Base-by-base conservation (phyloP, 2,329 filamentous ascomycete species). In the Penicillium janthinellum region DNA sequence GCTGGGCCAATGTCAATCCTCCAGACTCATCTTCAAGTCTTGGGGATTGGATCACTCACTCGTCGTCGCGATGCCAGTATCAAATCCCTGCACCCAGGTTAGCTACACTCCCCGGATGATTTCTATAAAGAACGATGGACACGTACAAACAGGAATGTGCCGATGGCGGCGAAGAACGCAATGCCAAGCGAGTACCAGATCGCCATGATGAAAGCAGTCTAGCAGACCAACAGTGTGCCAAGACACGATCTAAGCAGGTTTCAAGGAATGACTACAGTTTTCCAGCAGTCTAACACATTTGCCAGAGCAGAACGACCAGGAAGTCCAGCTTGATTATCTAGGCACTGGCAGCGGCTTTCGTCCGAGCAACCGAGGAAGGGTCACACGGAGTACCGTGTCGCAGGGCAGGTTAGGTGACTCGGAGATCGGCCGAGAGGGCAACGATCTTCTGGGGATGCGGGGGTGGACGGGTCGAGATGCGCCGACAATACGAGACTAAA, bases 21-120 rank as follows among this genome's bases (percentile, higher is more conserved):
- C 44, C 8, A 5, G 15, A n/a, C 4, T 48, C 31, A 11, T 15
- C 17, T 14, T 17, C 5, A 12, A 31, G 3, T 14, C 12, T 17
- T 17, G 10, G 28, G 7, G 5, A n/a, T 7, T n/a, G 8, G 4
- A n/a, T 3, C 28, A 73, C 77, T 73, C 60, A 82, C 79, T 86
- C 15, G 84, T 86, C 12, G 84, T 87, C 4, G 83, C 84, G 57
- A 86, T 86, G 31, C 84, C 84, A 0, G 84, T 86, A 68, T 86
- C 84, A 60, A 86, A 86, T 2, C 84, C 84, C 82, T 84, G 64
- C 49, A 31, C 62, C 39, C 37, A 37, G 22, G 25, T 54, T 14
- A 58, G 50, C 28, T 20, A 7, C 3, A 15, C 14, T 41, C 25
- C 22, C 20, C 11, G 14, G 38, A 17, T 28, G 10, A 10, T 15